Evolutionary conservation across 2,329 filamentous ascomycete genomes (phyloP).

Genomic region (Venturiaceae sp.): DNA sequence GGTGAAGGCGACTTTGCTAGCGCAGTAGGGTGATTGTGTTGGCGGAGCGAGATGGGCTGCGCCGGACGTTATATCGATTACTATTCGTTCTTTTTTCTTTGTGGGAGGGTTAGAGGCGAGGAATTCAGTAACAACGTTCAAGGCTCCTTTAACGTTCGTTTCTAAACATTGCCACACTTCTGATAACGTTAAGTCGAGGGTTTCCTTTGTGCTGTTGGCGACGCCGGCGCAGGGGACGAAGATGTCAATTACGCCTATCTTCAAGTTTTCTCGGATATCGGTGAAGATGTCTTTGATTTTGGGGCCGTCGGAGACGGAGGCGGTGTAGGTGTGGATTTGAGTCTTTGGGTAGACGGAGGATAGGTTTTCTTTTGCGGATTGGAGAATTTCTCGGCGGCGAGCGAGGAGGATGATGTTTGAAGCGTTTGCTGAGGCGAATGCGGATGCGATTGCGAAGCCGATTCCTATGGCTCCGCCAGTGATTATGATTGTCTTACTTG

Average conservation of each 20-base stretch:
- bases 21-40: not conserved
- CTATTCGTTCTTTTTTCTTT: not conserved
- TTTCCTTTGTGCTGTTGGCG: not conserved
- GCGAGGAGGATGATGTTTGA: not conserved
- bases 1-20: not conserved
- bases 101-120: not conserved
- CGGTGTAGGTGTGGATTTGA: not conserved
- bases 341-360: not conserved
- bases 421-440: not conserved
- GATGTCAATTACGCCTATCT: not conserved
- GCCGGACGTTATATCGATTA: not conserved
- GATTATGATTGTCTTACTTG: not conserved
- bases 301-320: not conserved
- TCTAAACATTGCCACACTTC: not conserved
- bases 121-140: not conserved
- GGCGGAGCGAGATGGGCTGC: not conserved
- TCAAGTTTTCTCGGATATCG: not conserved
- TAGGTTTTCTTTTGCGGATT: not conserved
- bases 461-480: conserved; percentile 4
- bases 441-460: not conserved
- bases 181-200: not conserved
- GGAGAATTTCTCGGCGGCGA: not conserved
- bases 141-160: not conserved
- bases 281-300: not conserved
- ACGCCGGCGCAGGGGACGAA: not conserved